Conservation (phyloP, 1,284 basidiomycete species). For the Cryptococcus sp. region DNA sequence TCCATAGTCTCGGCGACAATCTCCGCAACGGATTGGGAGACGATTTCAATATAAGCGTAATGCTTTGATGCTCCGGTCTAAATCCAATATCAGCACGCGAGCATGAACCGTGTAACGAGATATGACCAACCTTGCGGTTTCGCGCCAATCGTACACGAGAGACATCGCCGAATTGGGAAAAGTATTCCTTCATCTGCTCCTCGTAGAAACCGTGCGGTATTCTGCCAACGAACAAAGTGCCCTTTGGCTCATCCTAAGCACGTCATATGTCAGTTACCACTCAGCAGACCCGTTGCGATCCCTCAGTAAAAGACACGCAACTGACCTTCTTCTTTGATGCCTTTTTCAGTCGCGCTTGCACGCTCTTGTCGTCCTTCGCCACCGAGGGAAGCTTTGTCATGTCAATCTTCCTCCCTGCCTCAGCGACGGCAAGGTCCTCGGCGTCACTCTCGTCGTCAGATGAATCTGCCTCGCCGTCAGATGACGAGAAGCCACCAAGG, state of each 20-base stretch:
- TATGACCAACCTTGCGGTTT: constrained; percentile 75
- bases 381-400: constrained; percentile 72
- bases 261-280: background rate
- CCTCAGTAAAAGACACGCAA: constrained; percentile 15
- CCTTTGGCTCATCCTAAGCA: constrained; percentile 59
- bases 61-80: constrained; percentile 95
- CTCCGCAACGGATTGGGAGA: constrained; percentile 80
- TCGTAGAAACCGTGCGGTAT: constrained; percentile 98
- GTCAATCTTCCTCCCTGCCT: constrained; percentile 57
- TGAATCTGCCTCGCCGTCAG: constrained; percentile 64
- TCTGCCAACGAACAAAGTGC: constrained; percentile 87
- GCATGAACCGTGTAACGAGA: background rate
- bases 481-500: constrained; percentile 67
- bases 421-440: constrained; percentile 57
- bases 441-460: constrained; percentile 73
- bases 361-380: constrained; percentile 77
- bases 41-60: constrained; percentile 96
- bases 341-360: constrained; percentile 77
- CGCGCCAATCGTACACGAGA: constrained; percentile 85
- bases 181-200: constrained; percentile 87
- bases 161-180: constrained; percentile 91
- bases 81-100: constrained; percentile 1
- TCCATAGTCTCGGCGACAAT: constrained; percentile 99
- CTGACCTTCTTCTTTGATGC: constrained; percentile 76
- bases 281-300: background rate